Conservation (phyloP, 331 rosid genomes). For the Arachis monticola region DNA sequence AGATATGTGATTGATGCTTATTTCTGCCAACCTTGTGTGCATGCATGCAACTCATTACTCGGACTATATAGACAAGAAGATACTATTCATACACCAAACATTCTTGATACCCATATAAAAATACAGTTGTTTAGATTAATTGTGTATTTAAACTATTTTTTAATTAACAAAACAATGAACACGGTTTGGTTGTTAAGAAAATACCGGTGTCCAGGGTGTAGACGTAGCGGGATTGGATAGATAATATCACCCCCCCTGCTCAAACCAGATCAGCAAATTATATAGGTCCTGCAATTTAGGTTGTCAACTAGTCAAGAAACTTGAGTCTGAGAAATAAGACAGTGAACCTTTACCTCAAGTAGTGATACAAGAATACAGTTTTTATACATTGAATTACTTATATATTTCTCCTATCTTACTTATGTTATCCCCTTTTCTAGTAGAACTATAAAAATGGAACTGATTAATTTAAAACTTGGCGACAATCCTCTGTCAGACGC, state of each 20-base stretch:
- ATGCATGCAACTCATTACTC: conserved; percentile 4
- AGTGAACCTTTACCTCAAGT: not conserved
- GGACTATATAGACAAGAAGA: not conserved
- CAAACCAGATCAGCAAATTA: not conserved
- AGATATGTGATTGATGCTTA: conserved; percentile 6
- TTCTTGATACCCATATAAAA: too few species aligned
- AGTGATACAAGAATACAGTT: not conserved
- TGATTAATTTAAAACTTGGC: conserved; percentile 20
- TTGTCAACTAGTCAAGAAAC: not conserved
- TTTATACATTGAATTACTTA: not conserved
- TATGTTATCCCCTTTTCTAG: conserved; percentile 18
- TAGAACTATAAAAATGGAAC: conserved; percentile 17
- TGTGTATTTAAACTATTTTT: too few species aligned
- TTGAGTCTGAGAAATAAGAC: not conserved
- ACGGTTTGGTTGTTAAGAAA: too few species aligned
- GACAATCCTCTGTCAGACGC: conserved; percentile 58
- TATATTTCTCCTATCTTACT: not conserved
- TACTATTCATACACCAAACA: too few species aligned
- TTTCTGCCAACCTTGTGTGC: not conserved
- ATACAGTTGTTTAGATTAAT: too few species aligned
- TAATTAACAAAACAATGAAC: too few species aligned
- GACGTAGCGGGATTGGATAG: not conserved
- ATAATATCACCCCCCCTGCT: not conserved
- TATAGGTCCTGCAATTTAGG: not conserved
- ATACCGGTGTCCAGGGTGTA: too few species aligned